These are phyloP conservation scores for Whalleya microplaca DNA, from an alignment of 2,329 filamentous ascomycete species.

Conservation along the genomic window DNA sequence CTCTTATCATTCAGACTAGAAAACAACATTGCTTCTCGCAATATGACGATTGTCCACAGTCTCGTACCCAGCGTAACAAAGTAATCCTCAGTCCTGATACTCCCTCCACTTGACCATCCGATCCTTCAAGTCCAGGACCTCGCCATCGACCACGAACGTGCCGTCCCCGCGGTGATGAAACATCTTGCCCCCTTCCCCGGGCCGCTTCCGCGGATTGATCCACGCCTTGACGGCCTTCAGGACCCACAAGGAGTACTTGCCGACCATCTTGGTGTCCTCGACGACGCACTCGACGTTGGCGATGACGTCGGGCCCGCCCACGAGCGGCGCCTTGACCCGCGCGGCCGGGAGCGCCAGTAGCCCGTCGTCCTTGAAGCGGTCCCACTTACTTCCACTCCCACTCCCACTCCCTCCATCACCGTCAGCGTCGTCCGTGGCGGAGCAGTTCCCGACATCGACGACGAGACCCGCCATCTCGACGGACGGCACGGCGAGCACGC, in stretches of 20 bases:
- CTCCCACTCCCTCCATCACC: conserved; percentile 4
- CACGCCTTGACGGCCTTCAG: conserved; percentile 39
- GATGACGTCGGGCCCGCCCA: conserved; percentile 36
- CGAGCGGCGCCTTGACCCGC: conserved; percentile 37
- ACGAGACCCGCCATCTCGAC: conserved; percentile 36
- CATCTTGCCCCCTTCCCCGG: conserved; percentile 36
- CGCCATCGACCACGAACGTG: conserved; percentile 38
- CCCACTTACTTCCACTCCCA: conserved; percentile 33
- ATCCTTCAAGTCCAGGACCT: conserved; percentile 37
- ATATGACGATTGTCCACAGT: too few species aligned
- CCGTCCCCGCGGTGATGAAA: conserved; percentile 42
- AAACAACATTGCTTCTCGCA: too few species aligned
- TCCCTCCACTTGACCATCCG: conserved; percentile 42
- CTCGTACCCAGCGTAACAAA: too few species aligned
- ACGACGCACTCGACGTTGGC: conserved; percentile 43
- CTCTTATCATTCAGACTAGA: too few species aligned
- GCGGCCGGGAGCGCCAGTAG: conserved; percentile 35
- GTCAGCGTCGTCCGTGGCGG: conserved; percentile 27
- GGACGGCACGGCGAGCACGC: conserved; percentile 39
- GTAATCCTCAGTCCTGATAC: conserved; percentile 34
- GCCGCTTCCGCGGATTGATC: conserved; percentile 34
- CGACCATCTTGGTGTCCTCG: conserved; percentile 38
- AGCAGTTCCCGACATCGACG: conserved; percentile 41
- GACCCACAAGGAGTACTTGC: conserved; percentile 41
- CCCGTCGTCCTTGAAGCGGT: conserved; percentile 35